Evolutionary conservation across 2,329 filamentous ascomycete species (phyloP).

Genomic region (Colletotrichum trifolii): DNA sequence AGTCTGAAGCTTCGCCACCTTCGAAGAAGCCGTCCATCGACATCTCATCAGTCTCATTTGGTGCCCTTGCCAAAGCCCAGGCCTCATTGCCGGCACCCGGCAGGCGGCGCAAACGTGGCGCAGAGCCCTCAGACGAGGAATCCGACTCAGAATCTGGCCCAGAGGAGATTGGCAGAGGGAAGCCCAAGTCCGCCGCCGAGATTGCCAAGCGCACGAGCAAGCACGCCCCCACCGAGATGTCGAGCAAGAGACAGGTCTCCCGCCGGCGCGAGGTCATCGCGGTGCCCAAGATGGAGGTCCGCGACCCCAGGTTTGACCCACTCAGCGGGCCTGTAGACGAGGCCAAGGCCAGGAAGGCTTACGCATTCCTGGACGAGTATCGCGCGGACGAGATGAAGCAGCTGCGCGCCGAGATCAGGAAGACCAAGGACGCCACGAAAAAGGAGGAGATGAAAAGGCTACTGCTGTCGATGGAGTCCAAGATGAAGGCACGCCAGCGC

Average conservation of each 20-base stretch:
- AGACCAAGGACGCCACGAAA: constrained; percentile 70
- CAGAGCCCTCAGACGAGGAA: constrained; percentile 42
- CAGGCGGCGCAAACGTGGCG: constrained; percentile 45
- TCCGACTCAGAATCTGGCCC: constrained; percentile 40
- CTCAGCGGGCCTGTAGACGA: constrained; percentile 64
- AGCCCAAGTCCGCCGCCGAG: constrained; percentile 42
- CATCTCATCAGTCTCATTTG: constrained; percentile 80
- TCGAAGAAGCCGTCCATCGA: constrained; percentile 51
- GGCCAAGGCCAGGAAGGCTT: constrained; percentile 74
- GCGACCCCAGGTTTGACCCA: constrained; percentile 91
- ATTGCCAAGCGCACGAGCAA: constrained; percentile 71
- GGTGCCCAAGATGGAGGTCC: constrained; percentile 67
- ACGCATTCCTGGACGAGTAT: constrained; percentile 90
- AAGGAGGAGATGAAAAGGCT: constrained; percentile 78
- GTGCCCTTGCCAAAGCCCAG: constrained; percentile 89
- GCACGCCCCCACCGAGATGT: constrained; percentile 86
- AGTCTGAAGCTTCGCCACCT: constrained; percentile 37
- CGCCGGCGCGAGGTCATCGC: constrained; percentile 80
- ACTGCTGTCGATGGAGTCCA: constrained; percentile 82
- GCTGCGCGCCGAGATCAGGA: constrained; percentile 74
- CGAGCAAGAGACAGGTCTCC: constrained; percentile 85
- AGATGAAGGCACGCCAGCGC: constrained; percentile 75
- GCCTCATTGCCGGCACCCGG: constrained; percentile 64
- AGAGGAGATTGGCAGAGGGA: constrained; percentile 48
- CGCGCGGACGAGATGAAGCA: constrained; percentile 83